Percentiles rank a stretch among this genome's conserved stretches.
Evolutionary conservation across 345 rosid genomes (phyloP).

Genomic region (Boechera divaricarpa): DNA sequence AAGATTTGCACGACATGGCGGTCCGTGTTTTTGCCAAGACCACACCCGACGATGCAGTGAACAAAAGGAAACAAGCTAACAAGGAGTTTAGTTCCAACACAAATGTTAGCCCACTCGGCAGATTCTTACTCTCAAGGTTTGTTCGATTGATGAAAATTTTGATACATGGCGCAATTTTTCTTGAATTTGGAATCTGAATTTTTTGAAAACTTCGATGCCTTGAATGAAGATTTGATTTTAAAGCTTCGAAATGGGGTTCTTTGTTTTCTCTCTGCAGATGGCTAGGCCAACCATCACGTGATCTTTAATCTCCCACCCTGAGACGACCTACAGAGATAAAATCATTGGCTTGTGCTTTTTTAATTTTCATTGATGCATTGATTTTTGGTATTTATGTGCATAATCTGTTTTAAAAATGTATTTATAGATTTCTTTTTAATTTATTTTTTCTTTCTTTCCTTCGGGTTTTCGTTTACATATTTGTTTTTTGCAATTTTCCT

Average conservation of each 20-base stretch:
- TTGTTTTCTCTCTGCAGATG: slow-evolving; percentile 60
- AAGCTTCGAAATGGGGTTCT: not conserved
- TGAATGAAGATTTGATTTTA: not conserved
- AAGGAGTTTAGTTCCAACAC: slow-evolving; percentile 66
- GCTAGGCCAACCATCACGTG: slow-evolving; percentile 77
- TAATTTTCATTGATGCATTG: slow-evolving; percentile 48
- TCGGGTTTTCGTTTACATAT: not conserved
- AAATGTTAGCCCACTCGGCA: slow-evolving; percentile 84
- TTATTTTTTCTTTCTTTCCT: not conserved
- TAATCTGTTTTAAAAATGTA: slow-evolving; percentile 44
- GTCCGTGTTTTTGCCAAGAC: slow-evolving; percentile 57
- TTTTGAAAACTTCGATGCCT: not conserved
- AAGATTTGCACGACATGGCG: slow-evolving; percentile 73
- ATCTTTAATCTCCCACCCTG: slow-evolving; percentile 56
- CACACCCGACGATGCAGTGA: slow-evolving; percentile 54
- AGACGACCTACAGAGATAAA: slow-evolving; percentile 39
- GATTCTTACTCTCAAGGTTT: slow-evolving; percentile 93
- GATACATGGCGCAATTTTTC: not conserved
- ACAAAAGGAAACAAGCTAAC: slow-evolving; percentile 66
- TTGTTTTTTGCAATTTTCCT: not conserved
- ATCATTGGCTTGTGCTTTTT: slow-evolving; percentile 19
- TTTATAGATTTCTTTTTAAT: slow-evolving; percentile 41
- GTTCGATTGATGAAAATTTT: slow-evolving; percentile 34
- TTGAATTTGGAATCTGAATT: not conserved
- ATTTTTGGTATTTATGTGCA: slow-evolving; percentile 60